Percentiles rank a stretch among this genome's conserved stretches.
Conservation (phyloP, 768 basidiomycete species). For the Lactarius akahatsu region DNA sequence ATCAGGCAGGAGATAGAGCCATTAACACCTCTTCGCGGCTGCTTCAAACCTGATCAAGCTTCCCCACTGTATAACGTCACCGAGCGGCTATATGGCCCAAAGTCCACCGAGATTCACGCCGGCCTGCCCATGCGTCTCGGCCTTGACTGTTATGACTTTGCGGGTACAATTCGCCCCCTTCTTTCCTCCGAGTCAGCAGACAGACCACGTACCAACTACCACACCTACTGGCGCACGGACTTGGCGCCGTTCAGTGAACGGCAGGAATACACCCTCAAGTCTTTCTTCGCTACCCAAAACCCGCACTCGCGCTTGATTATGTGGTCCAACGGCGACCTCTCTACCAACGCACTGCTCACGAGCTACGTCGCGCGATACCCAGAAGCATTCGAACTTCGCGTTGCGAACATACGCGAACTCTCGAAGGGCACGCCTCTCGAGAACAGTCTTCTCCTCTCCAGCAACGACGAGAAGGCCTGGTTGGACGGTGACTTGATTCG, state of each 20-base stretch:
- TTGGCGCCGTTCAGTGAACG: constrained; percentile 76
- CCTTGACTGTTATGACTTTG: constrained; percentile 91
- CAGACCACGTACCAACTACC: constrained; percentile 63
- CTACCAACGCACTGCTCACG: constrained; percentile 53
- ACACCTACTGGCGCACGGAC: constrained; percentile 94
- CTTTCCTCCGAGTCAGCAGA: not conserved
- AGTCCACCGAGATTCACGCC: constrained; percentile 70
- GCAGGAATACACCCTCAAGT: constrained; percentile 89
- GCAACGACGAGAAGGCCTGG: constrained; percentile 83
- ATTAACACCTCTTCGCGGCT: constrained; percentile 64
- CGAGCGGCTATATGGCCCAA: constrained; percentile 59
- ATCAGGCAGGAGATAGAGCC: constrained; percentile 67
- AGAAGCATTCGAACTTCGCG: constrained; percentile 64
- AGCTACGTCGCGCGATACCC: constrained; percentile 64
- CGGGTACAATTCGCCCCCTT: constrained; percentile 61
- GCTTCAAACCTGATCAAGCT: constrained; percentile 63
- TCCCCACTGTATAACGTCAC: constrained; percentile 69
- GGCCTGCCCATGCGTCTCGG: constrained; percentile 77
- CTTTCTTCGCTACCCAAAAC: constrained; percentile 91
- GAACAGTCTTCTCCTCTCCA: constrained; percentile 55
- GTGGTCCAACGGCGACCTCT: constrained; percentile 88
- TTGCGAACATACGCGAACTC: constrained; percentile 64
- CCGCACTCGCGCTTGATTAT: constrained; percentile 64
- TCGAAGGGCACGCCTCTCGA: constrained; percentile 78
- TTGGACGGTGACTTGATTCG: constrained; percentile 93